These are phyloP conservation scores for Lanmaoa pseudosensibilis DNA, from an alignment of 768 basidiomycete species.

Conservation along the genomic window DNA sequence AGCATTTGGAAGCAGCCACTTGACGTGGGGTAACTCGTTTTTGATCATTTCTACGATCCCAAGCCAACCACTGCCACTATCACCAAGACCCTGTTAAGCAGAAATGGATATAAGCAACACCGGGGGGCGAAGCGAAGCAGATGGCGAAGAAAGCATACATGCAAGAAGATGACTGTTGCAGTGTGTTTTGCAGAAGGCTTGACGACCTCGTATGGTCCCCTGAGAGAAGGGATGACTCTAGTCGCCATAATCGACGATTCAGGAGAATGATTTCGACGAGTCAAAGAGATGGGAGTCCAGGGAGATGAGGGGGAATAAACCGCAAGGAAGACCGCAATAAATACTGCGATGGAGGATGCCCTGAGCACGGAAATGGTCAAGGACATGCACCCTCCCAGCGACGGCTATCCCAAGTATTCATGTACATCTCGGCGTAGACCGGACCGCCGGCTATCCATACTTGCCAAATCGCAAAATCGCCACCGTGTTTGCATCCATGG, in stretches of 20 bases:
- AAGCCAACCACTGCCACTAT: conserved; percentile 73
- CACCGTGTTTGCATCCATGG: conserved; percentile 16
- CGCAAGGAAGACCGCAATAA: conserved; percentile 4
- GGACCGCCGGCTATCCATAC: conserved; percentile 15
- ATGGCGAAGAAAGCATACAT: conserved; percentile 51
- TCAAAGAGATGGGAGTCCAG: not conserved
- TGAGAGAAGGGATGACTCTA: conserved; percentile 20
- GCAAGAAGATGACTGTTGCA: conserved; percentile 86
- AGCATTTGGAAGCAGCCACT: conserved; percentile 67
- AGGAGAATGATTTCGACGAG: not conserved
- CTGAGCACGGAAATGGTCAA: not conserved
- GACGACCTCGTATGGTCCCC: conserved; percentile 45
- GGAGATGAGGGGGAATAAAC: not conserved
- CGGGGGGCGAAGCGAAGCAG: not conserved
- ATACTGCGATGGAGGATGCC: conserved; percentile 4
- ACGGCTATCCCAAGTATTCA: not conserved
- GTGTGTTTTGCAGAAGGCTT: conserved; percentile 65
- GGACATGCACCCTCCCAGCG: not conserved
- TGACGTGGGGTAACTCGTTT: conserved; percentile 64
- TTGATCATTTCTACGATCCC: conserved; percentile 72
- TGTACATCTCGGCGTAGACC: conserved; percentile 20
- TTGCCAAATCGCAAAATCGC: conserved; percentile 5
- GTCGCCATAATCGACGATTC: conserved; percentile 12
- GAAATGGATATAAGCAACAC: conserved; percentile 2
- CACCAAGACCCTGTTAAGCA: conserved; percentile 64